Percentiles rank a stretch among this genome's conserved stretches.
phyloP scores from a whole-genome alignment of 805 yeast genomes.

The Metschnikowia noctiluminum region DNA sequence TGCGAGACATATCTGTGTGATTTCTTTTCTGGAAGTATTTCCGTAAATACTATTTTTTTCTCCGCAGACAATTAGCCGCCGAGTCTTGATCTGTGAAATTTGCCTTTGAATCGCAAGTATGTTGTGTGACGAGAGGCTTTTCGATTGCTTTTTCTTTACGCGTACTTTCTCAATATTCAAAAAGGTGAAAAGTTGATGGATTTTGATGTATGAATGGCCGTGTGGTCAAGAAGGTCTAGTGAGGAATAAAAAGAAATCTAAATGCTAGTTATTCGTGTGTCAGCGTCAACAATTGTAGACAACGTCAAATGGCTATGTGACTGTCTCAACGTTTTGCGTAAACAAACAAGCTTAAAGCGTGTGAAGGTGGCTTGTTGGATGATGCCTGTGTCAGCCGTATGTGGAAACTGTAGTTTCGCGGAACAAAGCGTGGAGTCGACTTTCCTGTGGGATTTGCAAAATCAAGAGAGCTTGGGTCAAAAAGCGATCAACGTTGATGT shows the following conservation, averaged over 20 bases:
- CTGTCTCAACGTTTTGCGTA: neutral
- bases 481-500: neutral
- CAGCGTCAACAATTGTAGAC: neutral
- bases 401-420: slow-evolving; percentile 5
- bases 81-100: neutral
- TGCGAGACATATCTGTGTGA: slow-evolving; percentile 12
- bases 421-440: slow-evolving; percentile 2
- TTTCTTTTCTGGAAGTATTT: neutral
- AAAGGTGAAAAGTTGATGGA: neutral
- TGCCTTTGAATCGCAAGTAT: neutral
- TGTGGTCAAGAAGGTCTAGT: neutral
- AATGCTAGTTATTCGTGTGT: neutral
- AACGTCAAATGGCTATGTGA: neutral
- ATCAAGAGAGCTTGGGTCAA: too few species aligned
- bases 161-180: too few species aligned
- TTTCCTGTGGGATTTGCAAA: neutral
- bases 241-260: slow-evolving; percentile 2
- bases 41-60: neutral
- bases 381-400: neutral
- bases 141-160: neutral
- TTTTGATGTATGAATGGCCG: neutral
- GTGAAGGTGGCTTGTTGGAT: neutral
- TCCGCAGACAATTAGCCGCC: neutral
- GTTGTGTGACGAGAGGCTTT: neutral
- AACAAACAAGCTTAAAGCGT: neutral